Evolutionary conservation across 257 asterid genomes (phyloP).

Genomic region (Scutellaria baicalensis): DNA sequence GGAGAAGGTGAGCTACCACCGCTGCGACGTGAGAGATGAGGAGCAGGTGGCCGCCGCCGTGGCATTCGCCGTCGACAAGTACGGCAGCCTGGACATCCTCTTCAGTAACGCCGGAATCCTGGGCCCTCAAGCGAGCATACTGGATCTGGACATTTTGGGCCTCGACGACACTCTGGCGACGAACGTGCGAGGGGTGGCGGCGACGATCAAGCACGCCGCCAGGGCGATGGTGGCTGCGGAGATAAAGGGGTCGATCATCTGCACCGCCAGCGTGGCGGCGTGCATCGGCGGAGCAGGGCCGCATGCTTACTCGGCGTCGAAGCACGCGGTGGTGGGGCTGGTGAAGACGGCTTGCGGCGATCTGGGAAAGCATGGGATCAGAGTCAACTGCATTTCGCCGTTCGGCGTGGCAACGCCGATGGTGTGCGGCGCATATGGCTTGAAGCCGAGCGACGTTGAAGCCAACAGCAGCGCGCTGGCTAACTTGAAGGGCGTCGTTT

Average conservation of each 20-base stretch:
- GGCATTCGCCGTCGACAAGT: conserved; percentile 22
- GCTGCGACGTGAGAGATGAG: conserved; percentile 58
- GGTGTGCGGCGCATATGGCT: conserved; percentile 24
- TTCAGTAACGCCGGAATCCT: conserved; percentile 61
- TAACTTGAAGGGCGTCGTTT: conserved; percentile 37
- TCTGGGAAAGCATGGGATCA: conserved; percentile 54
- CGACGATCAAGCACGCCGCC: conserved; percentile 54
- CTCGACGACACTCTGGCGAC: conserved; percentile 35
- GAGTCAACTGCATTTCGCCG: conserved; percentile 54
- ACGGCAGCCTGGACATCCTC: conserved; percentile 41
- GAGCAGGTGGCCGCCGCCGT: conserved; percentile 48
- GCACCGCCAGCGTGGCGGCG: conserved; percentile 56
- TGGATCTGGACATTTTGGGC: conserved; percentile 39
- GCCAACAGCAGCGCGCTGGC: conserved; percentile 15
- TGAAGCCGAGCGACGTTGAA: conserved; percentile 25
- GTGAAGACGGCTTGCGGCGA: conserved; percentile 41
- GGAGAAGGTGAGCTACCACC: conserved; percentile 33
- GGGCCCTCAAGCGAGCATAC: conserved; percentile 28
- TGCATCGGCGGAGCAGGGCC: conserved; percentile 52
- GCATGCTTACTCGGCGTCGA: conserved; percentile 44
- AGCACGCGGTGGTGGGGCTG: conserved; percentile 60
- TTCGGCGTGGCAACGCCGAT: conserved; percentile 60
- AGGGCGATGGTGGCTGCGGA: conserved; percentile 50
- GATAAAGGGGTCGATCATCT: conserved; percentile 46
- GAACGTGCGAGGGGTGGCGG: conserved; percentile 55